Conservation (phyloP, 768 basidiomycete genomes). For the Lactarius vividus region DNA sequence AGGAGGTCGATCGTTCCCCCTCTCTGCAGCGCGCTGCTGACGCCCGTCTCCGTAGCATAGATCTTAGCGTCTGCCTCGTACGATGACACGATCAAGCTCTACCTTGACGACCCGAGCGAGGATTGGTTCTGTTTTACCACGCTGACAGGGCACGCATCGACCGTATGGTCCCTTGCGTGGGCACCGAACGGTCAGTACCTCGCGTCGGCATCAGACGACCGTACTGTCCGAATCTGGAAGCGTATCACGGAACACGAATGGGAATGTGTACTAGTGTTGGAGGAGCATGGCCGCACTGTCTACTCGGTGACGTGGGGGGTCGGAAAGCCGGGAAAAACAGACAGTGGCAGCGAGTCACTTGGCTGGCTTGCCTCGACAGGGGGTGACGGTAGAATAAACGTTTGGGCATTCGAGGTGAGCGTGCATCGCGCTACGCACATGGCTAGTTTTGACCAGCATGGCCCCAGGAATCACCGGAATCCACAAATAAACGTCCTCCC, state of each 20-base stretch:
- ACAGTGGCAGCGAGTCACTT: constrained; percentile 38
- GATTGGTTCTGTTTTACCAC: constrained; percentile 92
- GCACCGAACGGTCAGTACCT: constrained; percentile 73
- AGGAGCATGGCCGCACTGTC: constrained; percentile 70
- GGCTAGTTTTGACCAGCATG: not conserved
- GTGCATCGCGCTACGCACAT: no score
- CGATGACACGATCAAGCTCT: constrained; percentile 93
- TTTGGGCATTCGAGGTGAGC: constrained; percentile 72
- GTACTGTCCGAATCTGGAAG: constrained; percentile 83
- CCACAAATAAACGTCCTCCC: constrained; percentile 20
- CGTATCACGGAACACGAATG: constrained; percentile 59
- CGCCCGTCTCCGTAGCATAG: constrained; percentile 42
- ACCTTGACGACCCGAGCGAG: constrained; percentile 88
- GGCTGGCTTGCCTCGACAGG: constrained; percentile 88
- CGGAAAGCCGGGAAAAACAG: constrained; percentile 31
- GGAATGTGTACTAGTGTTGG: constrained; percentile 57
- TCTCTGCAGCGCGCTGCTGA: constrained; percentile 12
- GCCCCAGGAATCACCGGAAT: not conserved
- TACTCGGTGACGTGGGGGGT: constrained; percentile 78
- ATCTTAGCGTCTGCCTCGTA: constrained; percentile 96
- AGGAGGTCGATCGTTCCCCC: constrained; percentile 55
- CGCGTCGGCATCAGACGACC: constrained; percentile 84
- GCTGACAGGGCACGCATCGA: constrained; percentile 75
- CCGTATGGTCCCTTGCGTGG: constrained; percentile 91
- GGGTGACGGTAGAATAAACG: constrained; percentile 77